Evolutionary conservation across 768 basidiomycete species (phyloP), one percentile per base, ranked within the genome.

Genomic region (Russula dissimulans): DNA sequence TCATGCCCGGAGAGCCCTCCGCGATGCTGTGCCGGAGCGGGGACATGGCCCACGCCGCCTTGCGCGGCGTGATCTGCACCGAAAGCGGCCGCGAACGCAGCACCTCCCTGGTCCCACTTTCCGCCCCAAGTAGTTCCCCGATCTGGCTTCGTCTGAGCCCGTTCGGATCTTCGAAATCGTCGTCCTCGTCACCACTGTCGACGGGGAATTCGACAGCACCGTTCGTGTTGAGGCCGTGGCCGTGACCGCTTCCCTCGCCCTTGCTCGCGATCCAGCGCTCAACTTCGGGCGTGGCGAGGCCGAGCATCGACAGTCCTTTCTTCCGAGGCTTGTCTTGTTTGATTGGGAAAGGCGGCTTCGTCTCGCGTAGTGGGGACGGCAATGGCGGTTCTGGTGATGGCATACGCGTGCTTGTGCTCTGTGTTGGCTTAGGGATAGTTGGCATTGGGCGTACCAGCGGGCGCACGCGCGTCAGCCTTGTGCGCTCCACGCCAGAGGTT

Each of bases 61-160:
- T 78, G 32, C 77, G 77, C 11, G 85, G 84, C 1, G 85, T 85
- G 47, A 85, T 71, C 67, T 85, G 82, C 71, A 66, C 31, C 11
- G 65, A 66, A 50, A 64, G 44, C 45, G 65, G 36, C n/a, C 63
- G 84, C 18, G 63, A 59, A 29, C 65, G 66, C 32, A 76, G 77
- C 56, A 78, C 22, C 75, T 73, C 48, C 64, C 71, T 70, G 34
- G 67, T 72, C 22, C 71, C 22, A 26, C 69, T 65, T 83, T 84
- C 22, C 77, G 78, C 32, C 80, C 71, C 22, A 73, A 65, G 78
- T 79, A n/a, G 68, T 71, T 48, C 72, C 71, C 15, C 70, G 71
- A 59, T 74, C 75, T 12, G 66, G 68, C 26, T 70, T 67, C 10
- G 57, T 63, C 18, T 48, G 59, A 45, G 66, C 68, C 60, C 65